Conservation (phyloP, 176 grass and related monocot species). For the Cenchrus purpureus region DNA sequence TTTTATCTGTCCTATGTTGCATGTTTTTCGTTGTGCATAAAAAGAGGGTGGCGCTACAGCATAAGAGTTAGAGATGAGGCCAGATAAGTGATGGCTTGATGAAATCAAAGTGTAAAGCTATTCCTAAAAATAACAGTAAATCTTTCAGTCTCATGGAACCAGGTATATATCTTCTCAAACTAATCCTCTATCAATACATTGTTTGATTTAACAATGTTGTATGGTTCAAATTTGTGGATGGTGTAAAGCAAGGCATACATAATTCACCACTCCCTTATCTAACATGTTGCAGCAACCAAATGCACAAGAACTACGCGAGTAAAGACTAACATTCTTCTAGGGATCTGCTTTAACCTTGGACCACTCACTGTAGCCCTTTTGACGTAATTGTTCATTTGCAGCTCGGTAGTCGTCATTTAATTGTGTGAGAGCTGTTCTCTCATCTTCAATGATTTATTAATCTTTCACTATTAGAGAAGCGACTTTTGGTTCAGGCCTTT, state of each 20-base stretch:
- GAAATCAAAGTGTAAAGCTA: too few species aligned
- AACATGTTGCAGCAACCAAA: conserved; percentile 27
- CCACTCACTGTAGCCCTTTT: conserved; percentile 72
- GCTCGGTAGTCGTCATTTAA: conserved; percentile 61
- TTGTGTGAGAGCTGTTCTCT: conserved; percentile 44
- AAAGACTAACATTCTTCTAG: conserved; percentile 59
- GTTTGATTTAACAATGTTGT: neutral
- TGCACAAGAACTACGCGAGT: conserved; percentile 28
- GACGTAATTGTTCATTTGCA: conserved; percentile 64
- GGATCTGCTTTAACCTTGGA: conserved; percentile 59
- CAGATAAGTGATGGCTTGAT: too few species aligned
- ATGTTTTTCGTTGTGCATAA: too few species aligned
- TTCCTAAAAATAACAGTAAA: neutral
- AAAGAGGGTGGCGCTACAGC: too few species aligned
- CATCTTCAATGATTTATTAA: conserved; percentile 64
- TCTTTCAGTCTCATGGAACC: conserved; percentile 5
- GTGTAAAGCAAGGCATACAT: conserved; percentile 1
- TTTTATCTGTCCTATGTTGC: too few species aligned
- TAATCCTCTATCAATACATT: conserved; percentile 3
- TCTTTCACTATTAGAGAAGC: conserved; percentile 51
- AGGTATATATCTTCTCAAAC: conserved; percentile 14
- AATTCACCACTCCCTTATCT: conserved; percentile 11
- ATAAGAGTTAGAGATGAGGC: too few species aligned
- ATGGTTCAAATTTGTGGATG: neutral
- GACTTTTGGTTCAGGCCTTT: too few species aligned